These are phyloP conservation scores for Citrus cavaleriei DNA, from an alignment of 345 rosid genomes.

Conservation along the genomic window DNA sequence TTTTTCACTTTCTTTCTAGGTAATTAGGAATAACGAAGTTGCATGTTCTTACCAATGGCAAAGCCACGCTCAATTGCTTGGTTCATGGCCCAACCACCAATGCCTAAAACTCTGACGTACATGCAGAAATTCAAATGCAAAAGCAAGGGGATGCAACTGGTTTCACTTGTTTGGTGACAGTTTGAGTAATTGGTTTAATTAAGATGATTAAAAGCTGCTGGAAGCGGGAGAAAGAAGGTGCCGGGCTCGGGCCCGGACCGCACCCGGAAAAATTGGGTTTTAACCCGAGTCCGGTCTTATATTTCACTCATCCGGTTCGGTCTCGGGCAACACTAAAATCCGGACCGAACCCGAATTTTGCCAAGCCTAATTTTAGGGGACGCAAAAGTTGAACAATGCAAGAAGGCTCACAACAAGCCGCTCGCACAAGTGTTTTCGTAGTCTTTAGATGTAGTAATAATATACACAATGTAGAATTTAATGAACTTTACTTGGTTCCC, in stretches of 20 bases:
- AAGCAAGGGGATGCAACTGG: conserved; percentile 47
- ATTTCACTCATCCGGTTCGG: no score
- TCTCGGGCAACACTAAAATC: no score
- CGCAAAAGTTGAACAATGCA: no score
- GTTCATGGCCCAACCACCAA: conserved; percentile 83
- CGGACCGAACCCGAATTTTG: no score
- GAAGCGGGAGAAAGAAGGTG: not conserved
- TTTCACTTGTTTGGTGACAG: conserved; percentile 48
- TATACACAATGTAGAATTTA: no score
- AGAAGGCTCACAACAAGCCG: not conserved
- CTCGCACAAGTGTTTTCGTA: conserved; percentile 2
- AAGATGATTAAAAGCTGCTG: conserved; percentile 7
- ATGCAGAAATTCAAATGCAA: conserved; percentile 68
- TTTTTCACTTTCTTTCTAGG: no score
- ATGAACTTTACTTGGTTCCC: no score
- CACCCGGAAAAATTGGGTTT: no score
- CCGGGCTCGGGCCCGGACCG: no score
- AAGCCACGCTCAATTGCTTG: conserved; percentile 71
- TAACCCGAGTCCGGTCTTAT: no score
- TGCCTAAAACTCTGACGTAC: conserved; percentile 62
- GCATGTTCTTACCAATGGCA: conserved; percentile 50
- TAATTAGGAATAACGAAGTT: not conserved
- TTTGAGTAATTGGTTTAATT: conserved; percentile 18
- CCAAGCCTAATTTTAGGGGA: not conserved
- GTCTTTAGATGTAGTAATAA: no score